phyloP scores from a whole-genome alignment of 257 asterid genomes.

The Forsythia suspensa region DNA sequence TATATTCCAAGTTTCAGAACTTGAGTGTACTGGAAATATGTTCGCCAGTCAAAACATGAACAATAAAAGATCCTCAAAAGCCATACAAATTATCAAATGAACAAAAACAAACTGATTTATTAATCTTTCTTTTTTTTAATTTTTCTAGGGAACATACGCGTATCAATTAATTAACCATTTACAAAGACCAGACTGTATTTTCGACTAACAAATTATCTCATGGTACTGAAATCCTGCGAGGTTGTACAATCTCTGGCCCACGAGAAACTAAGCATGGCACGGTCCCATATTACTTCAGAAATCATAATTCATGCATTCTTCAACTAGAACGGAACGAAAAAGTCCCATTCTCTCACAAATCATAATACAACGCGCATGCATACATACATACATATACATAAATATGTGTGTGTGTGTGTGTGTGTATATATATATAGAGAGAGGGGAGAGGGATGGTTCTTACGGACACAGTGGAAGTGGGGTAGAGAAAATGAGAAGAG shows the following conservation, averaged over 20 bases:
- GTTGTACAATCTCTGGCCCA: neutral
- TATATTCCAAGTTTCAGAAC: too few species aligned
- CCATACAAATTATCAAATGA: too few species aligned
- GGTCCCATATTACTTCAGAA: neutral
- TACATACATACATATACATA: neutral
- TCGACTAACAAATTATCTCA: neutral
- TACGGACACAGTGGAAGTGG: conserved; percentile 66
- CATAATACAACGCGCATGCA: conserved; percentile 1
- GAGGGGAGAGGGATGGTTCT: conserved; percentile 1
- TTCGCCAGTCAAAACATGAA: too few species aligned
- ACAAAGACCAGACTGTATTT: neutral
- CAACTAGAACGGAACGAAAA: conserved; percentile 4
- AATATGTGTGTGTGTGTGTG: too few species aligned
- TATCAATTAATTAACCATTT: neutral
- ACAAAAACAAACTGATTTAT: too few species aligned
- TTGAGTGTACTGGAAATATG: too few species aligned
- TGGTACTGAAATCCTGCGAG: neutral
- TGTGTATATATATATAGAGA: neutral
- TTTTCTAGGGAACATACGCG: neutral
- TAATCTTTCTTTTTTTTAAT: too few species aligned
- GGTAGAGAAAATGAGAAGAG: conserved; percentile 35
- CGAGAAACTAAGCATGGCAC: neutral
- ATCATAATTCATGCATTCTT: conserved; percentile 15
- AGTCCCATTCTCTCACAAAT: neutral
- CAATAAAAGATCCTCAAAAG: too few species aligned